Base-by-base conservation (phyloP, 495 filamentous ascomycete genomes). In the Mytilinidion resinicola region DNA sequence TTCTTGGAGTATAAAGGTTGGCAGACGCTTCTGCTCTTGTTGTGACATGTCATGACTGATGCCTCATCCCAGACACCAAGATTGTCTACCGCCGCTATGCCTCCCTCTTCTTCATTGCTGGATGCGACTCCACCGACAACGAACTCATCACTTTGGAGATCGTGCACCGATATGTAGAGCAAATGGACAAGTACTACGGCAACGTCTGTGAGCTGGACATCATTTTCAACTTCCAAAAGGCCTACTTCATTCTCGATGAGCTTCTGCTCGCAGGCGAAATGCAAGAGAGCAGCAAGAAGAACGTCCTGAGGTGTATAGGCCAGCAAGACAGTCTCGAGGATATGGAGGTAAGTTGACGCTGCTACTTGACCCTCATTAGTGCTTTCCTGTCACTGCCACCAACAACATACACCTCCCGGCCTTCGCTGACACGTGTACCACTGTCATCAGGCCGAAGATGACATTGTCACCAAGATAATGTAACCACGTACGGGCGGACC, bases 101-200 rank as follows among this genome's bases (percentile, higher is more conserved):
- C 55, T 96, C 91, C 54, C 86, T 99, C 55, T 99, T 96, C 80
- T 97, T 99, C 79, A 96, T 99, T 70, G 91, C 95, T 69, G 93
- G 95, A 57, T 95, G 91, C 76, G 84, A 88, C 34, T 88, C 91
- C 14, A 89, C 87, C 52, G 93, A 97, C 69, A 99, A 99, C 77
- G 93, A 99, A 69, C 77, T 99, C 73, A 96, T 97, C 72, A 96
- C 89, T 35, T 87, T 99, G 63, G 93, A 99, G 72, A 90, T 97
- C 70, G 92, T 99, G 49, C 93, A 99, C 75, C 89, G 93, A 65
- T 97, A 96, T 72, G 93, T 97, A 50, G 93, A 99, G 73, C 93
- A 97, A 76, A 99, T 97, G 93, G 93, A 99, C 80, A 99, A 97
- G 72, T 99, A 97, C 79, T 99, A 99, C 71, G 93, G 93, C 72